Base-by-base conservation (phyloP, 768 basidiomycete genomes). In the Paxillus ammoniavirescens region DNA sequence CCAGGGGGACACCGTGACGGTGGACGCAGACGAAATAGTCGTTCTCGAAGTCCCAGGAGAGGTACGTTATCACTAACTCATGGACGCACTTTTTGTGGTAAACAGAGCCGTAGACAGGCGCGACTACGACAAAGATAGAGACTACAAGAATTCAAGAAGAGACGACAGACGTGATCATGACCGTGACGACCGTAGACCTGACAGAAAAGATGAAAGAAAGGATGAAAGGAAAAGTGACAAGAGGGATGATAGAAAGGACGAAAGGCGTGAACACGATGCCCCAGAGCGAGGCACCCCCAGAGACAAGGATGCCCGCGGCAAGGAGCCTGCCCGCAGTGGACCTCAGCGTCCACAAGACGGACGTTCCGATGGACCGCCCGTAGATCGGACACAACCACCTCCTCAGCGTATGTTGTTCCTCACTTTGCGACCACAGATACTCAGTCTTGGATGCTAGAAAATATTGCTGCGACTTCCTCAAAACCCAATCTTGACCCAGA, bases 401-500 rank as follows among this genome's bases (percentile, higher is more conserved):
- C 56, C 56, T 17, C 47, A 53, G 49, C 1, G 66, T 65, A 15
- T 36, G 67, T 45, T 15, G 30, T 44, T 49, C n/a, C 31, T 28
- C 41, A 4, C 15, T 44, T 21, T 28, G 15, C 18, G 14, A 37
- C 3, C 28, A 43, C 15, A 23, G 7, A 18, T 17, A 40, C 40
- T 58, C 18, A 55, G 28, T 23, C 8, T 35, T 2, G 28, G 38
- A 41, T 28, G 8, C 13, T 33, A 63, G 65, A 44, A 15, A 50
- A 54, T 46, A 21, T 23, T 42, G 21, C 58, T 47, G 57, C 58
- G 8, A 42, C 47, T 17, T 36, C 53, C 21, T 61, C 64, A n/a
- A 63, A 66, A 50, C 71, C 69, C 26, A 74, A 73, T 54, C 67
- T 72, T 50, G 77, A 81, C 55, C 67, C 73, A 52, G 75, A 79